Conservation (phyloP, 352 stramenopile species). For the Peronospora belbahrii region DNA sequence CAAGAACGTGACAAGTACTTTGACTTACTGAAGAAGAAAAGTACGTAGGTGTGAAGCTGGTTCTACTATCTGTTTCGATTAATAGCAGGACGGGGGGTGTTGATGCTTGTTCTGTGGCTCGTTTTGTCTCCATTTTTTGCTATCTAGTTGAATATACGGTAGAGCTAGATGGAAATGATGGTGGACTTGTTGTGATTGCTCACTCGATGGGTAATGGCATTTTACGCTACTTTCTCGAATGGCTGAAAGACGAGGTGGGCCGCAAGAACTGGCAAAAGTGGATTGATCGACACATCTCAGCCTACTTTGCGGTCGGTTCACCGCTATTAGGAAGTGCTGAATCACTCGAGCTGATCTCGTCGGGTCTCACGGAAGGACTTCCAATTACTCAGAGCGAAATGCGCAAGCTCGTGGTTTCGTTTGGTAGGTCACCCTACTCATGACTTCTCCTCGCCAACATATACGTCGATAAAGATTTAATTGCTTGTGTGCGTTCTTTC, state of each 20-base stretch:
- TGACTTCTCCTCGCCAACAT: neutral
- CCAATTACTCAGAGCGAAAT: conserved; percentile 60
- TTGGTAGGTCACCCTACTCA: conserved; percentile 28
- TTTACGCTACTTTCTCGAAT: conserved; percentile 79
- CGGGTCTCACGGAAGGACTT: conserved; percentile 53
- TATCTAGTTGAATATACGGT: conserved; percentile 55
- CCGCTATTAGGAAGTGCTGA: conserved; percentile 65
- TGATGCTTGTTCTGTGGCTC: conserved; percentile 1
- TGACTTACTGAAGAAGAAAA: conserved; percentile 60
- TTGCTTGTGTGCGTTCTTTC: neutral
- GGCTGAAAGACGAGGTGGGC: conserved; percentile 69
- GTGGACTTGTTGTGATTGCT: conserved; percentile 63
- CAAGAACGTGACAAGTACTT: conserved; percentile 75
- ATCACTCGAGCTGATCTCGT: conserved; percentile 58
- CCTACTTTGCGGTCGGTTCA: conserved; percentile 69
- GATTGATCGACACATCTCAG: conserved; percentile 67
- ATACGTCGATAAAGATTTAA: too few species aligned
- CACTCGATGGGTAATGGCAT: conserved; percentile 79
- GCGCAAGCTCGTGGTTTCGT: conserved; percentile 62
- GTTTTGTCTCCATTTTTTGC: neutral
- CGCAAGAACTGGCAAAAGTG: conserved; percentile 63
- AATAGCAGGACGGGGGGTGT: neutral
- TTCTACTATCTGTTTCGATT: too few species aligned
- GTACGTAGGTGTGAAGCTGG: conserved; percentile 21
- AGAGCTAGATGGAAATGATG: conserved; percentile 32